Conservation (phyloP, 169 alveolate species). For the Eimeria falciformis region DNA sequence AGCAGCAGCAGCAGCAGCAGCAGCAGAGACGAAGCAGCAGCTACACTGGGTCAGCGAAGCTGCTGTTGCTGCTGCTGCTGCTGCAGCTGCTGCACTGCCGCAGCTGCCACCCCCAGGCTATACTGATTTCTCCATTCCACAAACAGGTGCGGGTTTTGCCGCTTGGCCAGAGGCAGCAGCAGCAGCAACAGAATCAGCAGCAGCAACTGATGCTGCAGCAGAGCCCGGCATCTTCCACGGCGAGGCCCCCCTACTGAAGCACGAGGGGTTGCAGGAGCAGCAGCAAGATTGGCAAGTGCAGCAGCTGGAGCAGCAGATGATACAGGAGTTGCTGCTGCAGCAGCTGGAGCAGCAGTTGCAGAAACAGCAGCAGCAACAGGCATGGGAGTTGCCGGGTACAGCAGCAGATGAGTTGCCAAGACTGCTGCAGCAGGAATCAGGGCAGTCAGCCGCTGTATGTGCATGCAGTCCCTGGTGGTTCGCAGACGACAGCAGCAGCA, state of each 20-base stretch:
- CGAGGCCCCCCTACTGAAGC: neutral
- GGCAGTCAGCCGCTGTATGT: neutral
- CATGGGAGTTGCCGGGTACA: neutral
- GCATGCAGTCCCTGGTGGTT: neutral
- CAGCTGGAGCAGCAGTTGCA: neutral
- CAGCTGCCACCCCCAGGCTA: conserved; percentile 6
- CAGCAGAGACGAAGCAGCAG: conserved; percentile 3
- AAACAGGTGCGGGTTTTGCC: neutral
- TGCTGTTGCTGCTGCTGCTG: conserved; percentile 32
- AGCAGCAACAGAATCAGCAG: conserved; percentile 8
- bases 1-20: neutral
- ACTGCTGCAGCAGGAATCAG: neutral
- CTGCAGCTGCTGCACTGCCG: conserved; percentile 18
- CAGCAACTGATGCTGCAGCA: conserved; percentile 13
- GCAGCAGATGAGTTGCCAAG: neutral
- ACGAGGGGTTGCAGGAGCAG: neutral
- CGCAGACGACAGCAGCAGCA: conserved; percentile 9
- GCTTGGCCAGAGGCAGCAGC: conserved; percentile 15
- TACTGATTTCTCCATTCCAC: neutral
- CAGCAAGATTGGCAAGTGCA: neutral
- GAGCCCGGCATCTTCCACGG: neutral
- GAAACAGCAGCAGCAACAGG: conserved; percentile 3
- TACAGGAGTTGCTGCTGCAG: conserved; percentile 1
- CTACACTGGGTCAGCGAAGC: neutral
- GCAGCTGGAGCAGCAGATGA: neutral